Base-by-base conservation (phyloP, 2,329 filamentous ascomycete genomes). In the Colletotrichum limetticola region DNA sequence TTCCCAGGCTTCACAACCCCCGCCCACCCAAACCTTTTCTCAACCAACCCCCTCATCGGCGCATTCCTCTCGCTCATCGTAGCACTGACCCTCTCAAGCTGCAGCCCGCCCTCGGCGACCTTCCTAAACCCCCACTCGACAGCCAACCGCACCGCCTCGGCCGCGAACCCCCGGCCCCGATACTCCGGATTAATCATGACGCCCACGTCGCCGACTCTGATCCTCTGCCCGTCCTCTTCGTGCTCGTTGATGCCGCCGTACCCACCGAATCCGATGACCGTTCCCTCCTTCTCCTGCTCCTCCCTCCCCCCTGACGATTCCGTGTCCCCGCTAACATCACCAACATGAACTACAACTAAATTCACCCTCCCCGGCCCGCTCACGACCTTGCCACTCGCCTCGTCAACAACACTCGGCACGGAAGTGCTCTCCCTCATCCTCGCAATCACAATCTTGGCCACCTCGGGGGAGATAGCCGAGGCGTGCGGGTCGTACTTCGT, bases 201-300 rank as follows among this genome's bases (percentile, higher is more conserved):
- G 62, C 78, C 79, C 5, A 76, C 78, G 32, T 80, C 78, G 5
- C 78, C 79, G 3, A 77, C 76, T 11, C 78, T 71, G 19, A 78
- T 19, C 49, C 66, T 62, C 4, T 9, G 22, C 8, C 74, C 77
- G 8, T 68, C 74, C 22, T 75, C 73, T 46, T 74, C 68, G 67
- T 62, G 72, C 61, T 76, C 74, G 60, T 80, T 76, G 69, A 80
- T 79, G 26, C 75, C 74, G 14, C 79, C 79, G 60, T 75, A 80
- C 26, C 79, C 79, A 19, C 77, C 78, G n/a, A 80, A 72, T 2
- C 79, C 79, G 61, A 80, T 75, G 7, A 78, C 68, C 12, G 56
- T 46, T 7, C 71, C 73, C 5, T 68, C 74, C 28, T 56, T 22
- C 6, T 28, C 28, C 6, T 9, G n/a, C 11, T 24, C 32, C 28